Base-by-base conservation (phyloP, 139 green algal species). In the Trebouxia sp. region DNA sequence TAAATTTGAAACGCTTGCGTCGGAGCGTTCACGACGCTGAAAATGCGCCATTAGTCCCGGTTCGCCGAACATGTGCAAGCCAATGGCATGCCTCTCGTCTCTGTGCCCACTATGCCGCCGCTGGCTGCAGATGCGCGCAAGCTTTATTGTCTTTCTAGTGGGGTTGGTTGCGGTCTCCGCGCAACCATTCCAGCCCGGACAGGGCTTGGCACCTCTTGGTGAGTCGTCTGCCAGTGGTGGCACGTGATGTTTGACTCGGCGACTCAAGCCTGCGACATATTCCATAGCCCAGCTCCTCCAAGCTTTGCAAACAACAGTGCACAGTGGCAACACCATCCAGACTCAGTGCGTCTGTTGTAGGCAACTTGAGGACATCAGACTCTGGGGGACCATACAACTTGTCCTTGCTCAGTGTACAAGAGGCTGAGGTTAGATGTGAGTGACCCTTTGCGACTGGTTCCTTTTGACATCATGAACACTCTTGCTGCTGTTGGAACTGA, bases 371-470 rank as follows among this genome's bases (percentile, higher is more conserved):
- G 32, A 83, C 79, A 38, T 20, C 22, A 0, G 80, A 84, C 56
- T 51, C 35, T 47, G 75, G 38, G 35, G 82, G 82, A 3, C 82
- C 76, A 26, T 85, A 82, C 76, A 80, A 85, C 42, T 38, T 82
- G 11, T 66, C 65, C 2, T 66, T 82, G 15, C 76, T 85, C 32
- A 39, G 20, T 28, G 45, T 72, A 3, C 82, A 85, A 20, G 38
- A 38, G 35, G 56, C 42, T 30, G 82, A 85, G 41, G 53, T 85
- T 38, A 70, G 76, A 28, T 62, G 80, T 84, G 24, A 58, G 48
- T 35, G 26, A 6, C 24, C 22, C 22, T 17, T 47, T 43, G 3
- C 55, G 20, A 9, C 5, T 35, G 1, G 3, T 48, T 8, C 6
- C 48, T 67, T 0, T 30, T 43, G 30, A 32, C 17, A 58, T 41